A percentile compares a stretch with the other conserved stretches of the same genome.
Conservation (phyloP, 306 rosid species). For the Bauhinia variegata region DNA sequence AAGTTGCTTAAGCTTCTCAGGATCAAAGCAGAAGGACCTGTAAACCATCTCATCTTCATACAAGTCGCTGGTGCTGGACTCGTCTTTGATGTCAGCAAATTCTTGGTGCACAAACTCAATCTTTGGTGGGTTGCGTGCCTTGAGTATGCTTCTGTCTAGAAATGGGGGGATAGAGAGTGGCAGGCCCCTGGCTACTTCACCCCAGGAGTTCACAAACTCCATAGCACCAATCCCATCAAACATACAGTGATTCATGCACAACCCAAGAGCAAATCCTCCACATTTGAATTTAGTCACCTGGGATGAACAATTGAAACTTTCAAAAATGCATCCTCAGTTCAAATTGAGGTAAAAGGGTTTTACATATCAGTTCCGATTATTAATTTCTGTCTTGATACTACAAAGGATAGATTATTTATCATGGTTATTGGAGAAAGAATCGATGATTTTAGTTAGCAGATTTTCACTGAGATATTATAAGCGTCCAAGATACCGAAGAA, state of each 20-base stretch:
- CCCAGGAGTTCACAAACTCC: conserved; percentile 94
- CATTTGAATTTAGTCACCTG: conserved; percentile 91
- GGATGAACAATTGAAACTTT: conserved; percentile 24
- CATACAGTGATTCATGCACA: conserved; percentile 88
- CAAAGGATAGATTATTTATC: conserved; percentile 11
- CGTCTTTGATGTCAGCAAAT: conserved; percentile 79
- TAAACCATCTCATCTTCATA: conserved; percentile 69
- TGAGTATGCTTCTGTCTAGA: conserved; percentile 66
- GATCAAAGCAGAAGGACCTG: conserved; percentile 73
- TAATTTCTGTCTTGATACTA: not conserved
- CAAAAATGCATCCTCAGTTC: conserved; percentile 3
- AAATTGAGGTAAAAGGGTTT: not conserved
- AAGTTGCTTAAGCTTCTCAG: conserved; percentile 64
- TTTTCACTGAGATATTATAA: conserved; percentile 34
- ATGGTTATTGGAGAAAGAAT: not conserved
- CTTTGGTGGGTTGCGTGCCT: conserved; percentile 63
- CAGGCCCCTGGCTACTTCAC: conserved; percentile 69
- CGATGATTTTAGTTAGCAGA: not conserved
- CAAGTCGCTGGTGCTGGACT: conserved; percentile 48
- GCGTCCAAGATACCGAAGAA: conserved; percentile 40
- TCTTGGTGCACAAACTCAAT: conserved; percentile 66
- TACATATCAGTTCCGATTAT: conserved; percentile 4
- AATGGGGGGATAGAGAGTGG: conserved; percentile 66
- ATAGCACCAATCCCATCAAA: conserved; percentile 82
- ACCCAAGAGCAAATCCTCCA: conserved; percentile 84